Percentiles rank a stretch among this genome's conserved stretches.
Evolutionary conservation across 371 early-diverging fungal species (phyloP).

Genomic region (Apophysomyces ossiformis): DNA sequence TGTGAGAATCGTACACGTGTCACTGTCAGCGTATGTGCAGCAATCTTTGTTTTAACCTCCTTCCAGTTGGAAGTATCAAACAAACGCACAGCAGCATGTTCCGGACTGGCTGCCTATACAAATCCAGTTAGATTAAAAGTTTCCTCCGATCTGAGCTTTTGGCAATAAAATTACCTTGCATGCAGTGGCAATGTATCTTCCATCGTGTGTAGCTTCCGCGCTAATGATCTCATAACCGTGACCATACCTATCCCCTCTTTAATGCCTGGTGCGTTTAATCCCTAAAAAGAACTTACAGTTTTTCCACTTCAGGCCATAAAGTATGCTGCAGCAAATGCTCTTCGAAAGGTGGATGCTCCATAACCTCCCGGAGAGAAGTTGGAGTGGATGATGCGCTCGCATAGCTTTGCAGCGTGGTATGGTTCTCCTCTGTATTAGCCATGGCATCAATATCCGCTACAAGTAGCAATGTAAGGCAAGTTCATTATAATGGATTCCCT

Average conservation of each 20-base stretch:
- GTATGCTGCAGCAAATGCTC: conserved; percentile 88
- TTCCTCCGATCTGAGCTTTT: not conserved
- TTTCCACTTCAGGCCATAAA: conserved; percentile 97
- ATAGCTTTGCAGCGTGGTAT: conserved; percentile 53
- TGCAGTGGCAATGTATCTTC: conserved; percentile 78
- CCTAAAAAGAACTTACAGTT: conserved; percentile 59
- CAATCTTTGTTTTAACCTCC: conserved; percentile 62
- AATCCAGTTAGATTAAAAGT: not conserved
- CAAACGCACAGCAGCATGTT: conserved; percentile 79
- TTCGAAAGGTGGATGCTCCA: conserved; percentile 84
- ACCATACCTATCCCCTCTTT: conserved; percentile 64
- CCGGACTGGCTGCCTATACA: conserved; percentile 65
- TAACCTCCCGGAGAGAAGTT: conserved; percentile 52
- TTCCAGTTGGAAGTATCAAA: conserved; percentile 78
- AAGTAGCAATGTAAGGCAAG: not conserved
- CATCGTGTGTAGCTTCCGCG: conserved; percentile 74
- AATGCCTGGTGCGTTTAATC: not conserved
- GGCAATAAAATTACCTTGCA: conserved; percentile 64
- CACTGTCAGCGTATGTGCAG: conserved; percentile 86
- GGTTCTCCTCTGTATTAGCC: conserved; percentile 48
- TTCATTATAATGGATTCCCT: not conserved
- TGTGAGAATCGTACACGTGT: conserved; percentile 83
- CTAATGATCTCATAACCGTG: conserved; percentile 91
- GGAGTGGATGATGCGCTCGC: conserved; percentile 59
- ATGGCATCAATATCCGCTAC: conserved; percentile 47